Conservation (phyloP, 768 basidiomycete genomes). For the Solioccasus polychromus region DNA sequence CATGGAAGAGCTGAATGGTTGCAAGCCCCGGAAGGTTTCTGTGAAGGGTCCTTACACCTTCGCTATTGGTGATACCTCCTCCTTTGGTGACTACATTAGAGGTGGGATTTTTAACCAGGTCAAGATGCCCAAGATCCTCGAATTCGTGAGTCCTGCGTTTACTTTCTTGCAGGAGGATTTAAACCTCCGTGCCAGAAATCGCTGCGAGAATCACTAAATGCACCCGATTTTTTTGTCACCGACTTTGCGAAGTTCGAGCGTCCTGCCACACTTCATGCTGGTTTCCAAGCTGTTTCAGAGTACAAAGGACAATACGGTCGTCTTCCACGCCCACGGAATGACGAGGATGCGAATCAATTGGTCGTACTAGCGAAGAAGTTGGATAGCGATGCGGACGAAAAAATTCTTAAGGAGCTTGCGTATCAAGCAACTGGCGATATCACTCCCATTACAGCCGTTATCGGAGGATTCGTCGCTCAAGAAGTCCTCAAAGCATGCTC, state of each 20-base stretch:
- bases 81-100: slow-evolving; percentile 69
- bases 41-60: slow-evolving; percentile 99
- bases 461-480: slow-evolving; percentile 97
- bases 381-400: slow-evolving; percentile 74
- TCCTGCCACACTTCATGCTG: slow-evolving; percentile 84
- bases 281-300: slow-evolving; percentile 89
- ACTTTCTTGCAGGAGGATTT: neutral
- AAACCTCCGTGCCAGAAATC: slow-evolving; percentile 67
- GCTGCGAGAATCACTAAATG: slow-evolving; percentile 74
- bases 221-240: slow-evolving; percentile 88
- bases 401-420: slow-evolving; percentile 76
- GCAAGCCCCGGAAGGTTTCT: slow-evolving; percentile 86
- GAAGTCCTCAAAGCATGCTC: slow-evolving; percentile 96
- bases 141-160: slow-evolving; percentile 67
- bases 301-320: slow-evolving; percentile 64
- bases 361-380: slow-evolving; percentile 77
- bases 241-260: slow-evolving; percentile 98
- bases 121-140: slow-evolving; percentile 95
- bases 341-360: slow-evolving; percentile 72
- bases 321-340: slow-evolving; percentile 80
- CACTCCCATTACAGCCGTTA: slow-evolving; percentile 85
- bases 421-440: slow-evolving; percentile 92
- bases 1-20: slow-evolving; percentile 86
- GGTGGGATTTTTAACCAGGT: slow-evolving; percentile 98
- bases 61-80: slow-evolving; percentile 87